Percentiles rank a stretch among this genome's conserved stretches.
phyloP scores from a whole-genome alignment of 768 basidiomycete genomes.

The Austroboletus eburneus region DNA sequence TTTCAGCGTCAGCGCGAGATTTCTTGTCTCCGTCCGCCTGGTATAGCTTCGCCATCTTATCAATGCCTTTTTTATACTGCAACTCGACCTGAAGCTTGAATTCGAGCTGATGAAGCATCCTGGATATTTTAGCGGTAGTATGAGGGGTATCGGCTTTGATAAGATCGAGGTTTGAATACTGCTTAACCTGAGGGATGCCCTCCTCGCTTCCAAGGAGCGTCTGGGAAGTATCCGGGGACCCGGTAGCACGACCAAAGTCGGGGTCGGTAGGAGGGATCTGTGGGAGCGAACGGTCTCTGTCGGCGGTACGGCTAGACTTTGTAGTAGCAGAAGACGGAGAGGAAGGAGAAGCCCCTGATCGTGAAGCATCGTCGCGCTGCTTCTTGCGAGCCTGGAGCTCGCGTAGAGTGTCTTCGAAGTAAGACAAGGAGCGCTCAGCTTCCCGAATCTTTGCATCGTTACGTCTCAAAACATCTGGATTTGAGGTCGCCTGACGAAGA shows the following conservation, averaged over 20 bases:
- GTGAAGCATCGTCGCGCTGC: slow-evolving; percentile 50
- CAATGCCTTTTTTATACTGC: slow-evolving; percentile 97
- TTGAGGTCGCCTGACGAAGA: slow-evolving; percentile 76
- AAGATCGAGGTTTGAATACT: slow-evolving; percentile 84
- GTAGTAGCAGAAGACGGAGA: slow-evolving; percentile 16
- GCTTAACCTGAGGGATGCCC: slow-evolving; percentile 50
- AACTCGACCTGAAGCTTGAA: slow-evolving; percentile 98
- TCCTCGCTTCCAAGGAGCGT: slow-evolving; percentile 36
- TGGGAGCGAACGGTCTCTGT: slow-evolving; percentile 33
- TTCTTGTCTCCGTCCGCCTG: slow-evolving; percentile 97
- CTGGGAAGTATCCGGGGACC: slow-evolving; percentile 39
- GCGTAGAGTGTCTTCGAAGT: slow-evolving; percentile 82
- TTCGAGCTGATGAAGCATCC: slow-evolving; percentile 97
- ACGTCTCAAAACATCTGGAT: slow-evolving; percentile 78
- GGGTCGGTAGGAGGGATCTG: slow-evolving; percentile 53
- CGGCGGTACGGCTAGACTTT: slow-evolving; percentile 15
- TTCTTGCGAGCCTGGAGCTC: slow-evolving; percentile 78
- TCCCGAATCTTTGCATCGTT: slow-evolving; percentile 86
- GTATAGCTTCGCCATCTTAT: slow-evolving; percentile 98
- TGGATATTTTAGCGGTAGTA: slow-evolving; percentile 92
- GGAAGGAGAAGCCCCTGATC: slow-evolving; percentile 44
- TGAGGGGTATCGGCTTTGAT: slow-evolving; percentile 97
- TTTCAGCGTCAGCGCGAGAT: slow-evolving; percentile 87
- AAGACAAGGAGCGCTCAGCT: slow-evolving; percentile 75
- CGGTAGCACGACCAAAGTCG: slow-evolving; percentile 38